Conservation (phyloP, 1,284 basidiomycete species). For the Trichosporon inkin region DNA sequence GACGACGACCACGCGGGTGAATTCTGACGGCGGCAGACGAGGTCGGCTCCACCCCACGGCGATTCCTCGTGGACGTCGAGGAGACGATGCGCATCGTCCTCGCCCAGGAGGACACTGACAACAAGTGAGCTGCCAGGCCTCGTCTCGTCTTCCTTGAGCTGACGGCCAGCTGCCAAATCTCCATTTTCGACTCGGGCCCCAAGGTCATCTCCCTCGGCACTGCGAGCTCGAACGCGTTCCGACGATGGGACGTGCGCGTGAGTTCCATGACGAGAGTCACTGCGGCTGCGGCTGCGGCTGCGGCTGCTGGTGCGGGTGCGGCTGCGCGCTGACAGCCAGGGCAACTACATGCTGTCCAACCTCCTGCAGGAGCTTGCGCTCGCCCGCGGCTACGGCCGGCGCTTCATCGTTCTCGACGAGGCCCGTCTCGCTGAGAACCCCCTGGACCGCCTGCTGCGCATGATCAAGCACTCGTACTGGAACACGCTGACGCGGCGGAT, state of each 20-base stretch:
- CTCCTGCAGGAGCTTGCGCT: conserved; percentile 97
- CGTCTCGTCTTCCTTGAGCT: not conserved
- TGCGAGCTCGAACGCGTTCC: conserved; percentile 95
- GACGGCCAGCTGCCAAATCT: conserved; percentile 62
- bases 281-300: not conserved
- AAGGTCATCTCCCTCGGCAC: conserved; percentile 95
- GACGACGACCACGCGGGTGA: not conserved
- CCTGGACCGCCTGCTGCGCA: conserved; percentile 89
- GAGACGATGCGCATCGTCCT: conserved; percentile 94
- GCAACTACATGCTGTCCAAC: conserved; percentile 97
- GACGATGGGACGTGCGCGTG: conserved; percentile 89
- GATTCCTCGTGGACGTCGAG: conserved; percentile 97
- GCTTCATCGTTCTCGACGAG: conserved; percentile 96
- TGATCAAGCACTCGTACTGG: conserved; percentile 99
- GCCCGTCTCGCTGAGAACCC: conserved; percentile 94
- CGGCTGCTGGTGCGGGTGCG: no score
- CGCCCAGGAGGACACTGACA: conserved; percentile 97
- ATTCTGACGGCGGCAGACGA: conserved; percentile 48
- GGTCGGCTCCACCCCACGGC: conserved; percentile 55
- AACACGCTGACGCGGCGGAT: conserved; percentile 93
- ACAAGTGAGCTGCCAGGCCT: conserved; percentile 56
- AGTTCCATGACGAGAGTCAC: conserved; percentile 48
- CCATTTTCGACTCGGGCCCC: conserved; percentile 91
- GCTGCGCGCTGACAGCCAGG: conserved; percentile 50
- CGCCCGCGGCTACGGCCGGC: conserved; percentile 89